Base-by-base conservation (phyloP, 768 basidiomycete species). In the Amanita brunnescens region DNA sequence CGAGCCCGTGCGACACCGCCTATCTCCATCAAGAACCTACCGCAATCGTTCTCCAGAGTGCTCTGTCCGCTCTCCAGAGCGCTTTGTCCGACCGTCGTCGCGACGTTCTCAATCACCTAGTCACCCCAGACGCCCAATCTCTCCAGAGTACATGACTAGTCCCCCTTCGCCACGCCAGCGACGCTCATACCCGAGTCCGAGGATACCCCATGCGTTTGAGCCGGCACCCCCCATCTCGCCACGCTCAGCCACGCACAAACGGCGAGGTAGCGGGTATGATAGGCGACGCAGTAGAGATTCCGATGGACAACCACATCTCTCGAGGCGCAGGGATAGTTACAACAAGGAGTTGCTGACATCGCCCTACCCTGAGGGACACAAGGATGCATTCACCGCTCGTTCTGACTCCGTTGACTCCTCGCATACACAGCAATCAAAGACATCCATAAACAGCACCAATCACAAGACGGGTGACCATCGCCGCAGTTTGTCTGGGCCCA, bases 11-110 rank as follows among this genome's bases (percentile, higher is more conserved):
- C 38, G 29, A 5, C 55, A 50, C 10, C 45, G 26, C 20, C 38
- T 33, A 38, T 53, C 54, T 10, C 30, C 35, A 9, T 55, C 55
- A 12, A 32, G 13, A 12, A 50, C 26, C n/a, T 43, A 50, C 16
- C 55, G 30, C 21, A 45, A 52, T 20, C 23, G 23, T 4, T 23
- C 52, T 33, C 49, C 47, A 10, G 29, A 39, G n/a, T n/a, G n/a
- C n/a, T n/a, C n/a, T n/a, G n/a, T n/a, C n/a, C n/a, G n/a, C n/a
- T n/a, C n/a, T n/a, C 26, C 26, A 29, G 26, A 29, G 26, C 26
- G 26, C 26, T 29, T 29, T 4, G 26, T 29, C 5, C 26, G 26
- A 29, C 26, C 26, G 10, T 34, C 18, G 10, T 34, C 21, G 1
- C 37, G 49, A 18, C 41, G n/a, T 33, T 51, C 49, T 29, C 30